Evolutionary conservation across 1,284 basidiomycete genomes (phyloP).

Genomic region (Boletus sp.): DNA sequence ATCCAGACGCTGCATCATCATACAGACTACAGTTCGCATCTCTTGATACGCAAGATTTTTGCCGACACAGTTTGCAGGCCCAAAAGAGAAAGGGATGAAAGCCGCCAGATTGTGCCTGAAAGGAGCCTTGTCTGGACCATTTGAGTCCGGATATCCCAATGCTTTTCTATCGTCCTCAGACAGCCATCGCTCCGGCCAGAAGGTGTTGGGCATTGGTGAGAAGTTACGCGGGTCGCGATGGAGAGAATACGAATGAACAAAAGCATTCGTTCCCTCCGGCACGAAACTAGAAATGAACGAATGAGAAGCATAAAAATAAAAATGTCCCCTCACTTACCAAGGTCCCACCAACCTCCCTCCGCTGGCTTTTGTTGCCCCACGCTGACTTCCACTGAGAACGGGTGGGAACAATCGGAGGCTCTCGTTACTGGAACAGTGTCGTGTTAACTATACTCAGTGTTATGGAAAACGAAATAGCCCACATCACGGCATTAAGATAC

Average conservation of each 20-base stretch:
- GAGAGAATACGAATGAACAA: constrained; percentile 45
- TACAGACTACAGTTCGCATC: constrained; percentile 33
- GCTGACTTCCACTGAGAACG: constrained; percentile 48
- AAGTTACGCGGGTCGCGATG: constrained; percentile 41
- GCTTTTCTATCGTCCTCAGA: constrained; percentile 29
- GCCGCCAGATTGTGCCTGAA: constrained; percentile 31
- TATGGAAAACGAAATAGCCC: constrained; percentile 20
- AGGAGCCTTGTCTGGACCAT: constrained; percentile 24
- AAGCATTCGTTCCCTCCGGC: constrained; percentile 46
- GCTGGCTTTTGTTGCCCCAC: constrained; percentile 40
- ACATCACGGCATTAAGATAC: constrained; percentile 53
- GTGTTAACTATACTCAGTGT: constrained; percentile 8
- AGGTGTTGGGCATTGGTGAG: constrained; percentile 37
- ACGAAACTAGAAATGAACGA: constrained; percentile 39
- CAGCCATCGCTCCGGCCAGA: constrained; percentile 44
- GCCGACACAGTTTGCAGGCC: constrained; percentile 34
- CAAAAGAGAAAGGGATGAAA: constrained; percentile 35
- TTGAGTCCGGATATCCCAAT: constrained; percentile 27
- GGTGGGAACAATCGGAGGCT: constrained; percentile 52
- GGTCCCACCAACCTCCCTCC: constrained; percentile 35
- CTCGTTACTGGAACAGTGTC: constrained; percentile 47
- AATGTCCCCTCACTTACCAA: constrained; percentile 26
- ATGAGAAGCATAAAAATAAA: constrained; percentile 17
- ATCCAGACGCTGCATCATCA: constrained; percentile 32
- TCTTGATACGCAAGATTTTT: constrained; percentile 36